Percentiles rank a stretch among this genome's conserved stretches.
These are phyloP conservation scores for Chaetomiaceae sp. DNA, from an alignment of 2,329 filamentous ascomycete species.

Conservation along the genomic window DNA sequence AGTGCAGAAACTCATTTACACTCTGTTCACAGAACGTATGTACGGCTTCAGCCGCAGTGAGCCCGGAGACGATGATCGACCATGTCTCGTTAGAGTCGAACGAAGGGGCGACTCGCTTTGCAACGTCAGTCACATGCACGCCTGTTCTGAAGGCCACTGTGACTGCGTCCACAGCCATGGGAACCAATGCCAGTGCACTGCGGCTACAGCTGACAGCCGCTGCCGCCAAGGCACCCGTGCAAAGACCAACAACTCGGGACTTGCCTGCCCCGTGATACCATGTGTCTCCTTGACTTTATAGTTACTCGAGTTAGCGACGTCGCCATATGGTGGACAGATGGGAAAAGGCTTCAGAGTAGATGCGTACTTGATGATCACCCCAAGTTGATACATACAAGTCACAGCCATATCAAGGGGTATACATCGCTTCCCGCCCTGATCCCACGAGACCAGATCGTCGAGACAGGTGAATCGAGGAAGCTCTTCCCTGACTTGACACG, in stretches of 20 bases:
- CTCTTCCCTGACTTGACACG: not conserved
- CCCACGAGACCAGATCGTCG: slow-evolving; percentile 5
- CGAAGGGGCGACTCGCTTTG: not conserved
- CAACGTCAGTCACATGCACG: not conserved
- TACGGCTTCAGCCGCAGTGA: not conserved
- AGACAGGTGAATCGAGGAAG: slow-evolving; percentile 10
- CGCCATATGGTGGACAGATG: too few relatives aligned
- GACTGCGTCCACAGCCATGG: slow-evolving; percentile 3
- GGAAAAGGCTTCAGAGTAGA: not conserved
- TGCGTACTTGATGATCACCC: slow-evolving; percentile 4
- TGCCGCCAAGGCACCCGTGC: slow-evolving; percentile 7
- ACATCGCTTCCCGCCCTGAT: not conserved
- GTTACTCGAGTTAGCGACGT: too few relatives aligned
- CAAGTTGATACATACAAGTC: slow-evolving; percentile 11
- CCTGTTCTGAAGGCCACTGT: slow-evolving; percentile 8
- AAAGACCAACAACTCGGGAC: slow-evolving; percentile 2
- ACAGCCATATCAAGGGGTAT: slow-evolving; percentile 10
- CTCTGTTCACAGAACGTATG: not conserved
- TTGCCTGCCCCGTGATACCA: not conserved
- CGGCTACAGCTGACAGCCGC: slow-evolving; percentile 10
- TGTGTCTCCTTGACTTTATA: too few relatives aligned
- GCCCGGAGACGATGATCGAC: not conserved
- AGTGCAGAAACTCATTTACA: not conserved
- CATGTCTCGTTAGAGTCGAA: not conserved
- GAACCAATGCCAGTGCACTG: not conserved